Base-by-base conservation (phyloP, 257 asterid species). In the Solanum lycopersicoides region DNA sequence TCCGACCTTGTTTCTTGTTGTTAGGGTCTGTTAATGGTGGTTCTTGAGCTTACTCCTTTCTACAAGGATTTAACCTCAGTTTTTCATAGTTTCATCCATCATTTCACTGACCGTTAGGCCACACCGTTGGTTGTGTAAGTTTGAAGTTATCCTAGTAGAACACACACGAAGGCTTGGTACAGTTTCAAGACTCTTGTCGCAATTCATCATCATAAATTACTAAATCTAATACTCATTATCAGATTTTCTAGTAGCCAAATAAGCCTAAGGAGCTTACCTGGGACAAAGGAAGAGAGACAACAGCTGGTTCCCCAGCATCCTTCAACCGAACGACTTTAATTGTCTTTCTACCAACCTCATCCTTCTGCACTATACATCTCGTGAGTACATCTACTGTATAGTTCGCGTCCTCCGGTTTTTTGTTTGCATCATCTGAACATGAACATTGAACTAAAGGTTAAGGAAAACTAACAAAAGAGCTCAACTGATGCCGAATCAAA, bases 301-400 rank as follows among this genome's bases (percentile, higher is more conserved):
- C 98, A 86, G 97, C 96, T 47, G 99, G 93, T 88, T 97, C 98
- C 88, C 99, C 99, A 68, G 96, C 94, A 84, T 91, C 94, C 89
- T 93, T 95, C 88, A 97, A 88, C 37, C 94, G 96, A 86, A 97
- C 86, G 83, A 97, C 90, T 85, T 86, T 92, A 44, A 92, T 85
- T 68, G 93, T 90, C 86, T 92, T 97, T 88, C 91, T 94, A 83
- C 95, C 94, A 86, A 90, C 86, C 89, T 94, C 97, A 91, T 95
- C 99, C 91, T 92, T 96, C 32, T 83, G 90, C 88, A 95, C 93
- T 82, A 88, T 74, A 89, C 99, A 95, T 92, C 99, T 93, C 12
- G 98, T 95, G 76, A 97, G 99, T 88, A 97, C 89, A 91, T 95
- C 98, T 89, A 96, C 94, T 0, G 95, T 92, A 88, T 97, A 97